phyloP scores from a whole-genome alignment of 805 yeast species.

The Teunomyces cretensis region DNA sequence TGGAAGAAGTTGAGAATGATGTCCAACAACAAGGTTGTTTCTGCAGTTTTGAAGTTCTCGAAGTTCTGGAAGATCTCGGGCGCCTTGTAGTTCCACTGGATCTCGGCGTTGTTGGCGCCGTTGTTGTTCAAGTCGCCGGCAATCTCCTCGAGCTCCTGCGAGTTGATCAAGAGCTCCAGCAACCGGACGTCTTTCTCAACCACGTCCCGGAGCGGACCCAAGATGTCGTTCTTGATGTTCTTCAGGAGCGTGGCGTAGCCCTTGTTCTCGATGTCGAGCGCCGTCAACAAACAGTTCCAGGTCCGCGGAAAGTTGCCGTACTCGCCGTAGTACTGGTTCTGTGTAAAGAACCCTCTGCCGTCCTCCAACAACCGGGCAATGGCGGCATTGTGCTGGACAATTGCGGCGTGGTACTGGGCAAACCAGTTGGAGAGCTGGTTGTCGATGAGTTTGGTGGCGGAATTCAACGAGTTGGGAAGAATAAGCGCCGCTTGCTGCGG shows the following conservation, averaged over 20 bases:
- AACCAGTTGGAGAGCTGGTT: slow-evolving; percentile 36
- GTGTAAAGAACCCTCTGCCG: slow-evolving; percentile 21
- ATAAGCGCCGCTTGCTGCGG: slow-evolving; percentile 42
- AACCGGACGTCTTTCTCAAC: slow-evolving; percentile 54
- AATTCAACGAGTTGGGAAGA: slow-evolving; percentile 34
- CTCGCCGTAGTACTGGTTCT: slow-evolving; percentile 19
- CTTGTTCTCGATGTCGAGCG: slow-evolving; percentile 49
- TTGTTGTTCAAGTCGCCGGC: slow-evolving; percentile 19
- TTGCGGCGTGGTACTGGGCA: slow-evolving; percentile 18
- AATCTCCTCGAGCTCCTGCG: slow-evolving; percentile 43
- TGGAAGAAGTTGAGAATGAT: slow-evolving; percentile 62
- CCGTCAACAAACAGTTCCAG: slow-evolving; percentile 49
- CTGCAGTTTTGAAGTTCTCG: slow-evolving; percentile 63
- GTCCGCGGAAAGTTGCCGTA: slow-evolving; percentile 41
- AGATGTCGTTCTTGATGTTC: slow-evolving; percentile 51
- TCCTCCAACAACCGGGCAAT: slow-evolving; percentile 19
- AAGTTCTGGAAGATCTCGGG: slow-evolving; percentile 74
- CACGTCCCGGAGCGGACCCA: slow-evolving; percentile 53
- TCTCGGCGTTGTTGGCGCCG: slow-evolving; percentile 37
- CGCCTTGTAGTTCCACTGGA: slow-evolving; percentile 75
- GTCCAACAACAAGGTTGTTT: slow-evolving; percentile 59
- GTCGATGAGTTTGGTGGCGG: slow-evolving; percentile 28
- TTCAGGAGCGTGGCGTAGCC: slow-evolving; percentile 49
- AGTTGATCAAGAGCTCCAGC: slow-evolving; percentile 54
- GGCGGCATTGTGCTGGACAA: slow-evolving; percentile 18